Evolutionary conservation across 495 filamentous ascomycete genomes (phyloP).

Genomic region (Penicillium maclennaniae): DNA sequence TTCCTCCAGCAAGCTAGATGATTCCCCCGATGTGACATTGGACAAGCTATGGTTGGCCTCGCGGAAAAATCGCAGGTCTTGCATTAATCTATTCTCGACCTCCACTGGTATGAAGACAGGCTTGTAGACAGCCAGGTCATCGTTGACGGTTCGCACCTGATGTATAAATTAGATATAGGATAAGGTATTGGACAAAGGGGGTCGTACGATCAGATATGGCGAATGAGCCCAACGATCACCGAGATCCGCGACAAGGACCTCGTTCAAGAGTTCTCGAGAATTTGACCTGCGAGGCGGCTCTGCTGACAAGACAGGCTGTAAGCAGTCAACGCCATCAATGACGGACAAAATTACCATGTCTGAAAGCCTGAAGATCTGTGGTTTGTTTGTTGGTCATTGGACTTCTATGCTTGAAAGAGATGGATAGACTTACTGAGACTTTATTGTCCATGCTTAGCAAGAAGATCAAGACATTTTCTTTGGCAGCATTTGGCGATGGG

Average conservation of each 20-base stretch:
- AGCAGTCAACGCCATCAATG: conserved; percentile 65
- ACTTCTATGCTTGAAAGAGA: neutral
- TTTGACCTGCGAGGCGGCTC: conserved; percentile 69
- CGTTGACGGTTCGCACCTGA: conserved; percentile 69
- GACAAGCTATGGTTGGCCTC: conserved; percentile 60
- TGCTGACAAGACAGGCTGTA: conserved; percentile 69
- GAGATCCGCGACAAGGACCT: conserved; percentile 78
- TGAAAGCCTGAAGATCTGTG: conserved; percentile 42
- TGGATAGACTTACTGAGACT: conserved; percentile 58
- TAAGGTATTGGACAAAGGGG: neutral
- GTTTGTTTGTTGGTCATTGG: neutral
- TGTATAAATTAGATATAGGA: conserved; percentile 8
- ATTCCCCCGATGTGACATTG: conserved; percentile 37
- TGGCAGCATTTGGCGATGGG: conserved; percentile 36
- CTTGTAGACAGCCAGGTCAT: conserved; percentile 85
- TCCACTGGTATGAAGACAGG: conserved; percentile 53
- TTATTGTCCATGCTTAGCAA: conserved; percentile 66
- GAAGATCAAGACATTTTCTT: conserved; percentile 61
- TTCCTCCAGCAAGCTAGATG: conserved; percentile 28
- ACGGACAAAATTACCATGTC: conserved; percentile 33
- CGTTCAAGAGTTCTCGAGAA: conserved; percentile 65
- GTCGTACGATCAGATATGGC: conserved; percentile 75
- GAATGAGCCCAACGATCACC: conserved; percentile 66
- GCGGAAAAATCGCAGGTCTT: conserved; percentile 69
- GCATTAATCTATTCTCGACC: conserved; percentile 22